These are phyloP conservation scores for Triticum turgidum DNA, from an alignment of 176 grass and related monocot genomes.

Conservation along the genomic window DNA sequence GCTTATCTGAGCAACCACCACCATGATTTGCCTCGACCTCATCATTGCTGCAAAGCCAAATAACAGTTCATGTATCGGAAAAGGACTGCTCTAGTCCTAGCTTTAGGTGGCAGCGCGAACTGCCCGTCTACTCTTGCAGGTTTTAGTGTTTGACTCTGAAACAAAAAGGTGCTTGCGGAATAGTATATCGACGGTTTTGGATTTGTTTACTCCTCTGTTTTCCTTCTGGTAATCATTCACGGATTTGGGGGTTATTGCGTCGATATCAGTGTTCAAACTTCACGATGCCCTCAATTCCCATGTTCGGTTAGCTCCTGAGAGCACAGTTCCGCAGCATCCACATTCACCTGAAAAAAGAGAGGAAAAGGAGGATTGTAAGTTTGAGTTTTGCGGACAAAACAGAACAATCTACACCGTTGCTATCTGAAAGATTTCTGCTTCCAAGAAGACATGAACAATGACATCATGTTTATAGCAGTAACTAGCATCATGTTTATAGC, in stretches of 20 bases:
- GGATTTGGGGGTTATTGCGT: conserved; percentile 34
- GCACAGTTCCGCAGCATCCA: not conserved
- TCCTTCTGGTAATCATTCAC: conserved; percentile 34
- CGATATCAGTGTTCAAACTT: conserved; percentile 32
- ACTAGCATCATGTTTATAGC: not conserved
- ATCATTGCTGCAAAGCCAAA: conserved; percentile 43
- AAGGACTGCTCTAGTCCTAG: conserved; percentile 44
- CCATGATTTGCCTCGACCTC: conserved; percentile 42
- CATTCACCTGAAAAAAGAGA: not conserved
- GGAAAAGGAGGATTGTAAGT: not conserved
- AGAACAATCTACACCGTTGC: not conserved
- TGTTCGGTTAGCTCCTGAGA: not conserved
- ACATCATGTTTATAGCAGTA: conserved; percentile 1
- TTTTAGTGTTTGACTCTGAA: conserved; percentile 39
- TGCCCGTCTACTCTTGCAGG: conserved; percentile 4
- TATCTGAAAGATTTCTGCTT: not conserved
- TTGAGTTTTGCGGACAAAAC: not conserved
- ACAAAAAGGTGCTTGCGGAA: not conserved
- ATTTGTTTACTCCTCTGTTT: conserved; percentile 30
- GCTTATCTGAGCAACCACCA: conserved; percentile 47
- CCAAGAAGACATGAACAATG: not conserved
- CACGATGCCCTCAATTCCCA: not conserved
- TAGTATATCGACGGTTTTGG: not conserved
- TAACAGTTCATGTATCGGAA: conserved; percentile 44
- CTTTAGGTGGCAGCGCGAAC: conserved; percentile 51